These are phyloP conservation scores for Solanum dulcamara DNA, from an alignment of 257 asterid genomes.

Conservation along the genomic window DNA sequence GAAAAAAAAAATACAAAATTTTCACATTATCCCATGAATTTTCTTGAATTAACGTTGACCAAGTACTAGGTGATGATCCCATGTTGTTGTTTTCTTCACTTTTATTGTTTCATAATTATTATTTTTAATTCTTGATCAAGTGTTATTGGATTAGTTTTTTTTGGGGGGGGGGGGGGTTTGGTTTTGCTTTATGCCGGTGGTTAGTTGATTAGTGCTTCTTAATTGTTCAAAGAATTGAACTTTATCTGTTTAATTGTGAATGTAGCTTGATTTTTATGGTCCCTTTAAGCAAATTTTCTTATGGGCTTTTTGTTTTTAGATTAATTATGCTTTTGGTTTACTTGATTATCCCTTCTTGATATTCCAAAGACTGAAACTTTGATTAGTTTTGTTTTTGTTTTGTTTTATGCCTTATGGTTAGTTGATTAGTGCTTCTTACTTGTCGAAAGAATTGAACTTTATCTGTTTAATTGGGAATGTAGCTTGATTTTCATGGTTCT, in stretches of 20 bases:
- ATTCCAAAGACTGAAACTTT: no score
- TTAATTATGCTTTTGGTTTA: neutral
- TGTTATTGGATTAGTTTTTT: neutral
- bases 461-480: neutral
- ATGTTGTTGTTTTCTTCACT: neutral
- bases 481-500: neutral
- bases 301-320: neutral
- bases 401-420: neutral
- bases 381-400: no score
- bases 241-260: neutral
- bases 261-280: neutral
- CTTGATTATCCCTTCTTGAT: neutral
- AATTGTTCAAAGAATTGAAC: neutral
- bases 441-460: neutral
- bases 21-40: neutral
- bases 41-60: slow-evolving; percentile 3
- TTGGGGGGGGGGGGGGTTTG: neutral
- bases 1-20: neutral
- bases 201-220: neutral
- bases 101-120: neutral
- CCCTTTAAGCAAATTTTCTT: neutral
- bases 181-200: neutral
- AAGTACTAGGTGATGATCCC: neutral
- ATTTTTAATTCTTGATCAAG: neutral
- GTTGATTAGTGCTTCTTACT: neutral